These are phyloP conservation scores for Leishmania tropica DNA, from an alignment of 208 protist species.

Conservation along the genomic window DNA sequence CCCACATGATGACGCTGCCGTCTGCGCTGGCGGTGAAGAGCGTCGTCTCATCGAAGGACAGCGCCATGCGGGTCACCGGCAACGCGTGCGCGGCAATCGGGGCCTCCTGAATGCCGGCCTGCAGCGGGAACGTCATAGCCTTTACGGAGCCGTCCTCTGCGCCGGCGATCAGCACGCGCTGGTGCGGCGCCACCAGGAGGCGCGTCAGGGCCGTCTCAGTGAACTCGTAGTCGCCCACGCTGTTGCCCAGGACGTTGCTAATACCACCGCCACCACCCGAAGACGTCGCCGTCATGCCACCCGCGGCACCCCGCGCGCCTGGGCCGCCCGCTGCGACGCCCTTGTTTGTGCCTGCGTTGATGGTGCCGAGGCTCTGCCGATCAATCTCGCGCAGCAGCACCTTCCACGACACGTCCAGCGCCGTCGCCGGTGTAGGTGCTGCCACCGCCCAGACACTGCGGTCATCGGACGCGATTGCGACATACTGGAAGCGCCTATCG, in stretches of 20 bases:
- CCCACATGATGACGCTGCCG: slow-evolving; percentile 90
- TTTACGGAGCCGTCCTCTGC: slow-evolving; percentile 89
- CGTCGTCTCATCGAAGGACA: slow-evolving; percentile 92
- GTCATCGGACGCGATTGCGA: slow-evolving; percentile 82
- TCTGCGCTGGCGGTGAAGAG: slow-evolving; percentile 93
- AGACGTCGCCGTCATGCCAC: not conserved
- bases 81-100: slow-evolving; percentile 74
- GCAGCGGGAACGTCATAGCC: slow-evolving; percentile 90
- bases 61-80: slow-evolving; percentile 72
- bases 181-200: slow-evolving; percentile 79
- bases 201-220: slow-evolving; percentile 68
- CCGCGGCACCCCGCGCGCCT: not conserved
- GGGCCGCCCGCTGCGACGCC: not conserved
- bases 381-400: slow-evolving; percentile 91
- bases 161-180: slow-evolving; percentile 93
- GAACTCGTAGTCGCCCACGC: slow-evolving; percentile 77
- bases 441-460: slow-evolving; percentile 90
- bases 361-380: slow-evolving; percentile 51
- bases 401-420: slow-evolving; percentile 78
- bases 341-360: slow-evolving; percentile 2
- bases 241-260: slow-evolving; percentile 24
- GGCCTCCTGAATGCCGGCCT: slow-evolving; percentile 73
- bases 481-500: slow-evolving; percentile 93
- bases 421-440: slow-evolving; percentile 66
- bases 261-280: not conserved